phyloP scores from a whole-genome alignment of 208 protist species.

The Tetramitus jugosus region DNA sequence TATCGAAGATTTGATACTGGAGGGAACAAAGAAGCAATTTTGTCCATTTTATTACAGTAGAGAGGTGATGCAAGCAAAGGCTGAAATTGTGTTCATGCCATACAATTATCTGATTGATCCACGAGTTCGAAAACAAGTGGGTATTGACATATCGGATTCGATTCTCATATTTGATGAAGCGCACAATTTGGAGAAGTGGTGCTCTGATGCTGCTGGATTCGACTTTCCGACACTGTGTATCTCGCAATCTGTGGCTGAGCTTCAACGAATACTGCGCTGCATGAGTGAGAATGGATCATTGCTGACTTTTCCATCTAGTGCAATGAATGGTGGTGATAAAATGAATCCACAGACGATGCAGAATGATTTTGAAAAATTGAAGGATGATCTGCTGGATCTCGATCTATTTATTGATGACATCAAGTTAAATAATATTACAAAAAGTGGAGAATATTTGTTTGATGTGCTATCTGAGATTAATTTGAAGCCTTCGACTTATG shows the following conservation, averaged over 20 bases:
- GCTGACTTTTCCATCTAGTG: no score
- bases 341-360: no score
- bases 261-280: no score
- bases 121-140: constrained; percentile 68
- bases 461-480: no score
- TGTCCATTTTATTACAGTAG: constrained; percentile 88
- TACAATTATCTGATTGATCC: constrained; percentile 95
- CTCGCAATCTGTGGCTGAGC: constrained; percentile 34
- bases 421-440: no score
- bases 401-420: no score
- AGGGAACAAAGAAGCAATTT: constrained; percentile 48
- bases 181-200: constrained; percentile 68
- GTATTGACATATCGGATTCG: constrained; percentile 55
- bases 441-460: no score
- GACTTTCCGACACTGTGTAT: constrained; percentile 40
- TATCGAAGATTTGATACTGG: constrained; percentile 77
- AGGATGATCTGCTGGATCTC: no score
- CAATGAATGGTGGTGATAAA: no score
- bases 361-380: no score
- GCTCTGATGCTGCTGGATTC: constrained; percentile 42
- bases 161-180: constrained; percentile 91
- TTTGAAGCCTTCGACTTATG: no score
- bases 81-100: constrained; percentile 85
- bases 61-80: constrained; percentile 45
- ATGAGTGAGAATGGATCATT: no score